Percentiles rank a stretch among this genome's conserved stretches.
Evolutionary conservation across 73 alveolate genomes (phyloP).

Genomic region (Stentor coeruleus): DNA sequence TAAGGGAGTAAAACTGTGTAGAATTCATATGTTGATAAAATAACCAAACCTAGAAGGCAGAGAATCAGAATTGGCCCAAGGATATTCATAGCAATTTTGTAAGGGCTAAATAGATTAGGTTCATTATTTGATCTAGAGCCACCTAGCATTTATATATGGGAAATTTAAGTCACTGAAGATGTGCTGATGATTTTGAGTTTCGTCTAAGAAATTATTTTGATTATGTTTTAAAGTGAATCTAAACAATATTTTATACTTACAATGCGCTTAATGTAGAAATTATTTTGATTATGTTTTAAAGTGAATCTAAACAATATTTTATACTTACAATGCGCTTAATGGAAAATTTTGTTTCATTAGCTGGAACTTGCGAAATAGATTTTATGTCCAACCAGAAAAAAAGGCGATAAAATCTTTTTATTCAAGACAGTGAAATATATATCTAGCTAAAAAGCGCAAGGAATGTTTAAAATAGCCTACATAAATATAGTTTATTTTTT

Average conservation of each 20-base stretch:
- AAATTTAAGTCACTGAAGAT: neutral
- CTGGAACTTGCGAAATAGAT: neutral
- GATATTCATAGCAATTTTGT: neutral
- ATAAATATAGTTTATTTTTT: too few species aligned
- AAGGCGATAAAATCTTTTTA: neutral
- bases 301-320: too few species aligned
- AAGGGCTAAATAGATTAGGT: too few species aligned
- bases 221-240: neutral
- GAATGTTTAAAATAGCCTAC: neutral
- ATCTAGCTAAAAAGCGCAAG: neutral
- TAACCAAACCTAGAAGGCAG: neutral
- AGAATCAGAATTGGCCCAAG: conserved; percentile 4
- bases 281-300: too few species aligned
- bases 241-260: neutral
- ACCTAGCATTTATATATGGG: too few species aligned
- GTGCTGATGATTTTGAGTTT: neutral
- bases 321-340: neutral
- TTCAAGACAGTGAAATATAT: neutral
- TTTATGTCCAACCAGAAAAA: too few species aligned
- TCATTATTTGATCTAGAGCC: too few species aligned
- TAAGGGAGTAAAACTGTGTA: neutral
- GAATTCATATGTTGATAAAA: neutral
- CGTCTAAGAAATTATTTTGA: neutral
- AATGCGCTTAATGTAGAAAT: too few species aligned
- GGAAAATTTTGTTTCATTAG: neutral